phyloP scores from a whole-genome alignment of 306 rosid genomes.

The Cicer chorassanicum region DNA sequence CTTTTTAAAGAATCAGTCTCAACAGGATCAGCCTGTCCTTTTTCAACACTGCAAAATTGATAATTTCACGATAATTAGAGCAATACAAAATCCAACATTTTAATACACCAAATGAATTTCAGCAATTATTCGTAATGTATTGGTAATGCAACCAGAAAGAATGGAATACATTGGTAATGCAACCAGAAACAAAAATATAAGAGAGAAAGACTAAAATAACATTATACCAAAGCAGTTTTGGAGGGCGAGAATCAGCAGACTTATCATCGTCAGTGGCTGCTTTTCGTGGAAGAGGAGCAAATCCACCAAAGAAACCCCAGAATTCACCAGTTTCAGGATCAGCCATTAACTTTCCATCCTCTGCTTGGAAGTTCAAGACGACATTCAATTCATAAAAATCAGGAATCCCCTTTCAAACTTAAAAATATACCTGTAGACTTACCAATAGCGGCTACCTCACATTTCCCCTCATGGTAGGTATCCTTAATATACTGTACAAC shows the following conservation, averaged over 20 bases:
- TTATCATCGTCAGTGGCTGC: conserved; percentile 65
- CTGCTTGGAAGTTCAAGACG: conserved; percentile 54
- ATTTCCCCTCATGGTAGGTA: conserved; percentile 91
- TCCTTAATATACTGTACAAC: conserved; percentile 94
- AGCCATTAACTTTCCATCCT: conserved; percentile 98
- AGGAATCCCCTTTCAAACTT: conserved; percentile 37
- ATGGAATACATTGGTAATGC: conserved; percentile 26
- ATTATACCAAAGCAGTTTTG: conserved; percentile 77
- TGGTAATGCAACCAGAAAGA: conserved; percentile 35
- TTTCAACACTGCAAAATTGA: conserved; percentile 68
- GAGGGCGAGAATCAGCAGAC: conserved; percentile 59
- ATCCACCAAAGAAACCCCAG: conserved; percentile 97
- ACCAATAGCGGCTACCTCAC: conserved; percentile 93
- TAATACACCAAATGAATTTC: conserved; percentile 32
- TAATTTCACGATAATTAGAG: conserved; percentile 45
- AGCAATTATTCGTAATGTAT: conserved; percentile 9
- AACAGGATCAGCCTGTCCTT: conserved; percentile 71
- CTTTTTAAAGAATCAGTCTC: conserved; percentile 71
- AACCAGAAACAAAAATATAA: conserved; percentile 35
- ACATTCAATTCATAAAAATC: conserved; percentile 46
- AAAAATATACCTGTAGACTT: conserved; percentile 52
- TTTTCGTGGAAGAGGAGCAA: conserved; percentile 98
- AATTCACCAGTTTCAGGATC: conserved; percentile 96
- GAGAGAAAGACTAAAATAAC: conserved; percentile 36
- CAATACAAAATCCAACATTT: conserved; percentile 35